These are phyloP conservation scores for Pleodorina starrii DNA, from an alignment of 139 green algal genomes.

Conservation along the genomic window DNA sequence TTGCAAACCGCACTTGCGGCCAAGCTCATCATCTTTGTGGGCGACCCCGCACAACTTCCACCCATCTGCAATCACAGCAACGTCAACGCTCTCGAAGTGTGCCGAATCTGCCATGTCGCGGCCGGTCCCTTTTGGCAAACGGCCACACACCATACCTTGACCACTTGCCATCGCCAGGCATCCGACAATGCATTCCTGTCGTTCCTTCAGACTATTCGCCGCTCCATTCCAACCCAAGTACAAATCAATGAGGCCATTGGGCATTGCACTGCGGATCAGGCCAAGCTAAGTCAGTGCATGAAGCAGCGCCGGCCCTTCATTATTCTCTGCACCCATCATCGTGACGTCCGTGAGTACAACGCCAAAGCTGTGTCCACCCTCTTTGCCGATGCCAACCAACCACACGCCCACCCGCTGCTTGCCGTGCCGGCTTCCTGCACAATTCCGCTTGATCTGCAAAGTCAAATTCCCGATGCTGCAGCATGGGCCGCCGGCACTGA, in stretches of 20 bases:
- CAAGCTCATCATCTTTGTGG: not conserved
- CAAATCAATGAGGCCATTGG: not conserved
- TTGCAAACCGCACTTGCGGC: not conserved
- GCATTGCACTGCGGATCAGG: not conserved
- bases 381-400: not conserved
- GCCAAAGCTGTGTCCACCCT: not conserved
- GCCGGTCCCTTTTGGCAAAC: not conserved
- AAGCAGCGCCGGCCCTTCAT: not conserved
- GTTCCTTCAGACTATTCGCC: not conserved
- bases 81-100: not conserved
- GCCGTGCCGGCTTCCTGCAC: not conserved
- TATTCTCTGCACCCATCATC: not conserved
- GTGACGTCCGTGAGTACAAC: not conserved
- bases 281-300: not conserved
- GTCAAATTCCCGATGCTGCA: not conserved
- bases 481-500: not conserved
- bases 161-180: not conserved
- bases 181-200: not conserved
- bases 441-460: not conserved
- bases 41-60: not conserved
- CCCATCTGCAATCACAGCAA: not conserved
- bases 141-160: not conserved
- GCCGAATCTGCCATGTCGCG: not conserved
- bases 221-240: too few species aligned
- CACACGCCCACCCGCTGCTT: not conserved